A percentile compares a stretch with the other conserved stretches of the same genome.
Conservation (phyloP, 2,329 filamentous ascomycete species). For the Beauveria sp. region DNA sequence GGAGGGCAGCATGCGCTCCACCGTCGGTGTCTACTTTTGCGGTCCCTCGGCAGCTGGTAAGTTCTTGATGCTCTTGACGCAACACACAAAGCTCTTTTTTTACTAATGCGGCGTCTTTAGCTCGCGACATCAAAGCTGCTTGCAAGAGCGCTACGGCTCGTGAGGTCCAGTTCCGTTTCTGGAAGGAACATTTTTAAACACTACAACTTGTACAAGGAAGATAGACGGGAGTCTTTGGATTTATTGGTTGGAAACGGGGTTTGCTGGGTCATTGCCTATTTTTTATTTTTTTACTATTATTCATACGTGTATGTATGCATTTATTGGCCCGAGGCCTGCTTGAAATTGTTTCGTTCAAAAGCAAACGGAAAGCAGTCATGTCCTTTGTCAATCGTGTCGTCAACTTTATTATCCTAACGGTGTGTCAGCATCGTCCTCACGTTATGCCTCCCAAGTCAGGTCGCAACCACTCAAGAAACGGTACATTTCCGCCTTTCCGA, state of each 20-base stretch:
- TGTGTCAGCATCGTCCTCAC: too few relatives aligned
- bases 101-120: slow-evolving; percentile 37
- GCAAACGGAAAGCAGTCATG: background rate
- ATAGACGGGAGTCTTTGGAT: background rate
- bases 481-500: too few relatives aligned
- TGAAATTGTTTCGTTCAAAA: background rate
- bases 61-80: slow-evolving; percentile 17
- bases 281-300: background rate
- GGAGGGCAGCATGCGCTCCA: slow-evolving; percentile 67
- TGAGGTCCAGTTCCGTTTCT: slow-evolving; percentile 92
- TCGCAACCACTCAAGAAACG: too few relatives aligned
- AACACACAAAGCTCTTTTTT: background rate
- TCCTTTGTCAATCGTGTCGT: background rate
- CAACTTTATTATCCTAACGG: background rate
- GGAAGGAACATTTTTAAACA: slow-evolving; percentile 83
- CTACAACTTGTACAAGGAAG: slow-evolving; percentile 12
- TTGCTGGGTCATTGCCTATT: background rate
- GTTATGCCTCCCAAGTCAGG: too few relatives aligned
- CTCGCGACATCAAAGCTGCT: slow-evolving; percentile 77
- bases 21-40: slow-evolving; percentile 97
- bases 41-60: slow-evolving; percentile 67
- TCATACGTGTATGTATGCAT: background rate
- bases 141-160: slow-evolving; percentile 63
- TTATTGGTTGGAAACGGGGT: background rate
- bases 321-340: background rate